Evolutionary conservation across 2,329 filamentous ascomycete species (phyloP), one percentile per base, ranked within the genome.

Genomic region (Paecilomyces niveus): DNA sequence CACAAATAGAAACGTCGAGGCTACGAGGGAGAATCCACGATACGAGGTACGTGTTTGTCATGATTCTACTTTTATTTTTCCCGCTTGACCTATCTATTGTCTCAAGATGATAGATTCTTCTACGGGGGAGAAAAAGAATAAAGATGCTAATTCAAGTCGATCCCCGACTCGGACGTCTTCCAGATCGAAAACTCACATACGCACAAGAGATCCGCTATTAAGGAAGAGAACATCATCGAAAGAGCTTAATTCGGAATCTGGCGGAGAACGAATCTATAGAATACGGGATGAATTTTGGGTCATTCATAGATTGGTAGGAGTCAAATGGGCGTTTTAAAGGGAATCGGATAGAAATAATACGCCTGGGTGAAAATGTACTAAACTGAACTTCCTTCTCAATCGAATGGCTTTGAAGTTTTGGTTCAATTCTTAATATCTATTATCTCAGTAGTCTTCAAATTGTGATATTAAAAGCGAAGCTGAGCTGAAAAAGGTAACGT

Each of bases 1-100:
- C 54, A 70, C 72, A 0, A 72, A 70, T 4, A 68, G 72, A n/a
- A 70, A 70, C 50, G 72, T 77, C 10, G 65, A 71, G 35, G 72
- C 75, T 29, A 68, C 71, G 26, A 58, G 63, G 4, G 62, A 71
- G 0, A 67, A 68, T 54, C 73, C 75, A 11, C 68, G 72, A 32
- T 78, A 78, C 57, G 71, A 76, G 67, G 75, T 76, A 59, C 9
- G 60, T 58, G 4, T 50, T 13, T 6, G 1, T 11, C 29, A 24
- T 31, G 21, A 53, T 35, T 24, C 22, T 55, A 10, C 11, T 33
- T 22, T 1, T 11, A 26, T 51, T n/a, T 18, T 52, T 11, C 7
- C 26, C 35, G 13, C 32, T 33, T 33, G 3, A 7, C 2, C 3
- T 3, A 33, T 21, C 35, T 24, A 35, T 8, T 51, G 3, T 8